These are phyloP conservation scores for Zygosaccharomyces gambellarensis DNA, from an alignment of 805 yeast genomes.

Conservation along the genomic window DNA sequence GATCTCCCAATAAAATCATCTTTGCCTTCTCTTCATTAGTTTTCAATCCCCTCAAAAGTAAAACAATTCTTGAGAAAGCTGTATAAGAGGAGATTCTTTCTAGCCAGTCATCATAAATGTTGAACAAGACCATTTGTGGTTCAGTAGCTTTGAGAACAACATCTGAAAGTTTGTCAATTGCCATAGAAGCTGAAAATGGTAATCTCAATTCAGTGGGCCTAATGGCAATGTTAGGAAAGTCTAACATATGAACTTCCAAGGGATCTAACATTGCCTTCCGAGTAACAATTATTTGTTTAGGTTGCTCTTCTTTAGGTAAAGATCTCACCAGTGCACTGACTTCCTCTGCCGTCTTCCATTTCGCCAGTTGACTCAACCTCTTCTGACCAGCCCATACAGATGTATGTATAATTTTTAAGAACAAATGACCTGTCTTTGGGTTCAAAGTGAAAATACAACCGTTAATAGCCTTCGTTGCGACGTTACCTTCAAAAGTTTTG, in stretches of 20 bases:
- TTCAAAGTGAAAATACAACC: constrained; percentile 89
- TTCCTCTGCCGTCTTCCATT: constrained; percentile 98
- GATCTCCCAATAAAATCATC: constrained; percentile 69
- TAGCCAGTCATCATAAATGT: constrained; percentile 93
- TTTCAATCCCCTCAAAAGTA: constrained; percentile 77
- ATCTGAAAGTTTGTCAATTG: constrained; percentile 72
- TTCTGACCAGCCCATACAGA: constrained; percentile 97
- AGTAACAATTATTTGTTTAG: constrained; percentile 84
- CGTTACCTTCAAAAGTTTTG: constrained; percentile 86
- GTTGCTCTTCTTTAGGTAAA: constrained; percentile 89
- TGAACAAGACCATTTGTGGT: constrained; percentile 87
- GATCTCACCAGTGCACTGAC: constrained; percentile 88
- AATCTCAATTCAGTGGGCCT: constrained; percentile 83
- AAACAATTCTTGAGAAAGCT: constrained; percentile 83
- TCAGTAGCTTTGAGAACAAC: constrained; percentile 81
- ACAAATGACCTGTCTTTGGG: constrained; percentile 87
- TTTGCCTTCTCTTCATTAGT: constrained; percentile 74
- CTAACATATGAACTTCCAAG: constrained; percentile 92
- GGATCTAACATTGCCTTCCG: constrained; percentile 92
- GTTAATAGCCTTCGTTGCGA: constrained; percentile 86
- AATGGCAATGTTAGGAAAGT: constrained; percentile 86
- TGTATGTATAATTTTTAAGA: constrained; percentile 83
- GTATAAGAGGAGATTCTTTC: constrained; percentile 78
- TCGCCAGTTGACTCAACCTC: constrained; percentile 85
- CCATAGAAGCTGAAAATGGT: constrained; percentile 84